Base-by-base conservation (phyloP, 371 early-diverging fungal species). In the Nematocida sp. region DNA sequence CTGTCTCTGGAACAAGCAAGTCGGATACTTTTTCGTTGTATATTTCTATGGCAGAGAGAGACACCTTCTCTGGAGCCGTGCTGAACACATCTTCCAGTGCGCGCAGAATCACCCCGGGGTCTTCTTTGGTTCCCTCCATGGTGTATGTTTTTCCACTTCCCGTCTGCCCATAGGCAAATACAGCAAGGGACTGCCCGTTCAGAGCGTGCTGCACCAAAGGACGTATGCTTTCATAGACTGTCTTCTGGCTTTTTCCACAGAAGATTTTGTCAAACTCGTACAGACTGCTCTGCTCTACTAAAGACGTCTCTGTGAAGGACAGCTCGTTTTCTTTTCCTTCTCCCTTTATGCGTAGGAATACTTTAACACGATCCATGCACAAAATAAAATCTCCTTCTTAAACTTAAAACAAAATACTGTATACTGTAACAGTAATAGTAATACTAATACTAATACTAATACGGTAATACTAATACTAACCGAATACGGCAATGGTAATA, bases 121-220 rank as follows among this genome's bases (percentile, higher is more conserved):
- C 63, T 45, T 85, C 77, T 0, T 85, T 82, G 17, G 74, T 76
- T 36, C 83, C 83, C 46, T 82, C 79, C 95, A 99, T 96, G 5
- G 96, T 97, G 79, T 91, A 92, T 3, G 97, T 96, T 85, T 99
- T 99, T 56, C 95, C 95, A 8, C 90, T 89, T 5, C 91, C 91
- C 15, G 96, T 96, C 81, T 94, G 94, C 13, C 84, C 84, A 67
- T 81, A 84, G 13, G 84, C 81, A 74, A 84, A 84, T 36, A 84
- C 50, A 31, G 81, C 76, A 29, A 79, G 78, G 55, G 79, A 80
- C 49, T 76, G 79, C 53, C 84, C 84, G 49, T 77, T 66, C 38
- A 78, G 32, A 15, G 64, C 43, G 46, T 41, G 48, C 2, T 52
- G 52, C 29, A 78, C 53, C 17, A 80, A 21, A 34, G 74, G 49